Percentiles rank a stretch among this genome's conserved stretches.
These are phyloP conservation scores for Spirogloea muscicola DNA, from an alignment of 139 green algal genomes.

Conservation along the genomic window DNA sequence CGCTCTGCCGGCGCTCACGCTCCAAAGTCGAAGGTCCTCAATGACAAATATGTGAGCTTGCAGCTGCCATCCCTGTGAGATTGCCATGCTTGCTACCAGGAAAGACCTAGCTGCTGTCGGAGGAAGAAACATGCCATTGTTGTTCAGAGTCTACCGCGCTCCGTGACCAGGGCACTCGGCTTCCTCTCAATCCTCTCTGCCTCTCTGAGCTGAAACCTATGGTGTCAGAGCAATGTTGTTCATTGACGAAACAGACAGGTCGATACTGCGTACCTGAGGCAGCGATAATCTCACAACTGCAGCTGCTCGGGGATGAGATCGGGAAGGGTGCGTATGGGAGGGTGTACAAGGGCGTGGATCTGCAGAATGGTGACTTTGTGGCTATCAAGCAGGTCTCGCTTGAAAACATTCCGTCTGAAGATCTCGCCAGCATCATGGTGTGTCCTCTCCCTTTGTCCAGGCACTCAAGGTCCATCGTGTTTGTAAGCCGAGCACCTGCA, in stretches of 20 bases:
- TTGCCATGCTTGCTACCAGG: background rate
- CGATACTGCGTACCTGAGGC: background rate
- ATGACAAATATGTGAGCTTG: constrained; percentile 47
- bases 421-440: constrained; percentile 51
- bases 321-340: constrained; percentile 81
- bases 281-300: background rate
- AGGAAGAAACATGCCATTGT: background rate
- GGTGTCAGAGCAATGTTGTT: background rate
- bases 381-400: constrained; percentile 92
- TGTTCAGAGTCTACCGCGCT: background rate
- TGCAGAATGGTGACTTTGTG: constrained; percentile 74
- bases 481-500: no score
- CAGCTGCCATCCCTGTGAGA: background rate
- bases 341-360: constrained; percentile 89
- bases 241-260: background rate
- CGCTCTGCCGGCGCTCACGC: no score
- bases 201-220: background rate
- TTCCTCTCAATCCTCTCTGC: background rate
- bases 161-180: background rate
- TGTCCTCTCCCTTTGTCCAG: no score
- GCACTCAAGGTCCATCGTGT: no score
- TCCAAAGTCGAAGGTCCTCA: constrained; percentile 28
- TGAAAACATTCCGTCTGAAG: constrained; percentile 60
- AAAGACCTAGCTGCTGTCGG: background rate
- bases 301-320: constrained; percentile 82